These are phyloP conservation scores for Lophiostoma macrostomum DNA, from an alignment of 495 filamentous ascomycete genomes.

Conservation along the genomic window DNA sequence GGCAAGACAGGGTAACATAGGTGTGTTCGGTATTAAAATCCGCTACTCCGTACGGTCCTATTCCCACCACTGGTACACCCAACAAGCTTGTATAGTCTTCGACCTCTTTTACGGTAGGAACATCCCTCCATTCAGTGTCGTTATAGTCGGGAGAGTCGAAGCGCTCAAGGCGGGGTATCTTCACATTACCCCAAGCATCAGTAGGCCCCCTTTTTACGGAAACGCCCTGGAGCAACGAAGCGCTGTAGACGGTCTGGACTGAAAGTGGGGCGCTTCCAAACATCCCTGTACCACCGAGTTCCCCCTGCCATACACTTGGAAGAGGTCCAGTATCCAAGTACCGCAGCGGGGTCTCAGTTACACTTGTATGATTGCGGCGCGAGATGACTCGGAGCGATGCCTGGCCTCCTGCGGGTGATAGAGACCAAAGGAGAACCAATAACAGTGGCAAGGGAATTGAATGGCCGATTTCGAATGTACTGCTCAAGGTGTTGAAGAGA, in stretches of 20 bases:
- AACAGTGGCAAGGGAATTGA: constrained; percentile 27
- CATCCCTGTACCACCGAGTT: not conserved
- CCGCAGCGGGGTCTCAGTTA: constrained; percentile 11
- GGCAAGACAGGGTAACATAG: constrained; percentile 22
- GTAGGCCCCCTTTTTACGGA: constrained; percentile 17
- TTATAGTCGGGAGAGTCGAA: constrained; percentile 10
- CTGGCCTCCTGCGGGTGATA: constrained; percentile 35
- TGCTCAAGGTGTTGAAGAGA: not conserved
- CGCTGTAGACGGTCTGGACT: too few species aligned
- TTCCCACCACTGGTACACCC: constrained; percentile 25
- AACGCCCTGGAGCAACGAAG: constrained; percentile 19
- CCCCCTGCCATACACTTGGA: constrained; percentile 6
- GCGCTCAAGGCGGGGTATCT: constrained; percentile 25
- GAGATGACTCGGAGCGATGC: constrained; percentile 29
- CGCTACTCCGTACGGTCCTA: not conserved
- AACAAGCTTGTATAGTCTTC: constrained; percentile 26
- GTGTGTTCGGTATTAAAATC: constrained; percentile 24
- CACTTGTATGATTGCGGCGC: not conserved
- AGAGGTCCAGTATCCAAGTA: constrained; percentile 31
- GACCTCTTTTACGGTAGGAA: not conserved
- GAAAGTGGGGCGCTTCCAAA: constrained; percentile 3
- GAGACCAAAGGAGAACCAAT: constrained; percentile 30
- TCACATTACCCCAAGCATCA: constrained; percentile 35
- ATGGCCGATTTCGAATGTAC: not conserved
- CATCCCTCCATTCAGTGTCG: constrained; percentile 20